Evolutionary conservation across 2,329 filamentous ascomycete genomes (phyloP).

Genomic region (Aureobasidium sp.): DNA sequence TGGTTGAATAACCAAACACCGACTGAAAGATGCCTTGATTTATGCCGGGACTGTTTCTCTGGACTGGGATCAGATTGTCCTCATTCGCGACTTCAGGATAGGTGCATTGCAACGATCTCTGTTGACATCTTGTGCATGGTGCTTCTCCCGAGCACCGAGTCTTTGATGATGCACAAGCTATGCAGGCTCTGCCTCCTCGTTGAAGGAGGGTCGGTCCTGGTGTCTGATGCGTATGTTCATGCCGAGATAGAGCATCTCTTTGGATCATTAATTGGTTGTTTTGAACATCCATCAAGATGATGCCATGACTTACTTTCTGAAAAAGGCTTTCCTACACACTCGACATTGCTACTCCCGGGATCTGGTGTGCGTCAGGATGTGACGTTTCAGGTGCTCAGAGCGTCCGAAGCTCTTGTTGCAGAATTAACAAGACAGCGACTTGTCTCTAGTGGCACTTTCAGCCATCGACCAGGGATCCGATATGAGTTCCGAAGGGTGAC

Average conservation of each 20-base stretch:
- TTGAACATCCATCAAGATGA: too few species aligned
- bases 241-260: slow-evolving; percentile 22
- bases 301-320: slow-evolving; percentile 16
- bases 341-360: slow-evolving; percentile 19
- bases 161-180: slow-evolving; percentile 22
- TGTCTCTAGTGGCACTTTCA: background rate
- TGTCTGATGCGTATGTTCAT: slow-evolving; percentile 21
- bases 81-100: slow-evolving; percentile 17
- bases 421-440: background rate
- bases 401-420: slow-evolving; percentile 18
- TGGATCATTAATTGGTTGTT: background rate
- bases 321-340: slow-evolving; percentile 20
- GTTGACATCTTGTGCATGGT: slow-evolving; percentile 21
- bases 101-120: slow-evolving; percentile 19
- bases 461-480: background rate
- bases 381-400: slow-evolving; percentile 22
- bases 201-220: slow-evolving; percentile 15
- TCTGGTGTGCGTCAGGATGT: slow-evolving; percentile 20
- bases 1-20: background rate
- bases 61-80: background rate
- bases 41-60: background rate
- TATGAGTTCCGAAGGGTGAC: background rate
- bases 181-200: slow-evolving; percentile 22
- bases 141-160: slow-evolving; percentile 24
- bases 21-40: background rate